phyloP scores from a whole-genome alignment of 805 yeast genomes.

The Yamadazyma olivae region DNA sequence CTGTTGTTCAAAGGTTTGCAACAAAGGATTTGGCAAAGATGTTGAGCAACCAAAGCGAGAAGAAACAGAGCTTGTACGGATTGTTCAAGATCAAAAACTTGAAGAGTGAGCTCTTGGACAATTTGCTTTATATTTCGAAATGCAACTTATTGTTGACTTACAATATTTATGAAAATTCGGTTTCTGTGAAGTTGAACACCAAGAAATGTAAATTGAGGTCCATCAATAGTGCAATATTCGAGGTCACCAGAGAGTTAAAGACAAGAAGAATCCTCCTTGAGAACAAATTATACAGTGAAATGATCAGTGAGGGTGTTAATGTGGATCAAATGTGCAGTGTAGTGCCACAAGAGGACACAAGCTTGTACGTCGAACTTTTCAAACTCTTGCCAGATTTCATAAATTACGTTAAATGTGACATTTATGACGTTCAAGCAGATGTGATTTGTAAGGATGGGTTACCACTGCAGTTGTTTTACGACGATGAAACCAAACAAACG shows the following conservation, averaged over 20 bases:
- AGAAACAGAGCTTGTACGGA: slow-evolving; percentile 16
- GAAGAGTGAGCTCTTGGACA: slow-evolving; percentile 29
- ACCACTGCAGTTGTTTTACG: slow-evolving; percentile 28
- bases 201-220: slow-evolving; percentile 29
- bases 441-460: slow-evolving; percentile 40
- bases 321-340: too few relatives aligned
- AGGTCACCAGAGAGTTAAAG: slow-evolving; percentile 28
- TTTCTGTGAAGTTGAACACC: slow-evolving; percentile 21
- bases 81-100: slow-evolving; percentile 30
- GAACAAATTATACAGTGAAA: slow-evolving; percentile 22
- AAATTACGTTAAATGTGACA: slow-evolving; percentile 22
- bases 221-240: slow-evolving; percentile 35
- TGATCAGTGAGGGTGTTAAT: slow-evolving; percentile 2
- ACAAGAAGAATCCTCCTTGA: slow-evolving; percentile 24
- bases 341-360: slow-evolving; percentile 3
- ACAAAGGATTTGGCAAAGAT: slow-evolving; percentile 13
- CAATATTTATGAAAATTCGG: slow-evolving; percentile 18
- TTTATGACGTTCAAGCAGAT: slow-evolving; percentile 27
- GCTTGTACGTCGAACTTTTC: slow-evolving; percentile 23
- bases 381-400: slow-evolving; percentile 27
- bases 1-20: slow-evolving; percentile 24
- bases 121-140: slow-evolving; percentile 24
- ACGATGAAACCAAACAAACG: slow-evolving; percentile 19
- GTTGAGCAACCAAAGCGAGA: slow-evolving; percentile 1
- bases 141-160: slow-evolving; percentile 24